Base-by-base conservation (phyloP, 805 yeast species). In the Saturnispora diversa region DNA sequence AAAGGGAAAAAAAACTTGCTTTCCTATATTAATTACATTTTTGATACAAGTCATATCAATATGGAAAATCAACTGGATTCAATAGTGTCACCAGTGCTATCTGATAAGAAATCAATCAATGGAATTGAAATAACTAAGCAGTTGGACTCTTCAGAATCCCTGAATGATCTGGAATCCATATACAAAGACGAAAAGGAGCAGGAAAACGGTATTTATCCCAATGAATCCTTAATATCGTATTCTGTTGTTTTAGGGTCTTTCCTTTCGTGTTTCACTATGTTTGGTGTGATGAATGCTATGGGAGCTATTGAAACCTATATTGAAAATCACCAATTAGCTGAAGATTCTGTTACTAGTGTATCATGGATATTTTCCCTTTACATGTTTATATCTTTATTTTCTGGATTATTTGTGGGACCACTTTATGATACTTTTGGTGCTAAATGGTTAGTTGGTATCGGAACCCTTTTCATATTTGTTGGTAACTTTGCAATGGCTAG, bases 331-430 rank as follows among this genome's bases (percentile, higher is more conserved):
- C 84, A 78, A 53, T 59, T 80, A 44, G 59, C 60, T 0, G 47
- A 67, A 31, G 60, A 62, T 5, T 53, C 64, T 4, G 65, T 75
- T 3, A 67, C 80, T 2, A 59, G 74, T 1, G 67, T 77, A 7
- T 72, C 83, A 2, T 80, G 86, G 86, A 70, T 80, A 25, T 80
- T 80, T 48, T 77, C 85, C 1, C 54, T 79, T 27, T 73, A 67
- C 51, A 58, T 72, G 43, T 72, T 76, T 31, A 54, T 77, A 12
- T 63, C 73, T 2, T 72, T 72, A 48, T 53, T 63, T 20, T 50
- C 61, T 6, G 68, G 68, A 2, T 44, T 67, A 12, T 35, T 55
- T n/a, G 50, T 54, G 11, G 60, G 80, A 17, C 71, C 76, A 3
- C 55, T 75, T 21, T 82, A 80, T 54, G 88, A 82, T 54, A 60